Percentiles rank a stretch among this genome's conserved stretches.
These are phyloP conservation scores for Colletotrichum destructivum DNA, from an alignment of 2,329 filamentous ascomycete species.

Conservation along the genomic window DNA sequence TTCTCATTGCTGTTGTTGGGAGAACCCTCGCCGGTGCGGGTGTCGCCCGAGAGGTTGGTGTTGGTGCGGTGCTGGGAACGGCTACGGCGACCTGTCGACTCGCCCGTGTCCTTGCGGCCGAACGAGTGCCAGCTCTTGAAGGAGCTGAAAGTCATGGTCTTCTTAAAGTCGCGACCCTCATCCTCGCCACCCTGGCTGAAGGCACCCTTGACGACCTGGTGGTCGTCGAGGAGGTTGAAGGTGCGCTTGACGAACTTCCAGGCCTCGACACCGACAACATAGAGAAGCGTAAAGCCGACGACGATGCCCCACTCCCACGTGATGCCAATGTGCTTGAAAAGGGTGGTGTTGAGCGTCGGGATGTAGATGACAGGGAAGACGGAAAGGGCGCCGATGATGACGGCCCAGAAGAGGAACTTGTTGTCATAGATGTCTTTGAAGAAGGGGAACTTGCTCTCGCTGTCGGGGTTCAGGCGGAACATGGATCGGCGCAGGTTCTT, in stretches of 20 bases:
- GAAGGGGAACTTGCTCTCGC: constrained; percentile 65
- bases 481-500: constrained; percentile 80
- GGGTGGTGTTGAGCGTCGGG: constrained; percentile 76
- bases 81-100: constrained; percentile 47
- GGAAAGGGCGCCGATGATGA: constrained; percentile 71
- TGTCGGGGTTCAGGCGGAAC: constrained; percentile 75
- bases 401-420: constrained; percentile 79
- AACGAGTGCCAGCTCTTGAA: constrained; percentile 64
- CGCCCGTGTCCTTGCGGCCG: constrained; percentile 58
- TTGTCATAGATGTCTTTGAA: constrained; percentile 78
- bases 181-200: constrained; percentile 69
- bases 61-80: constrained; percentile 38
- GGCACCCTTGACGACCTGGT: constrained; percentile 63
- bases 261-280: constrained; percentile 76
- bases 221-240: constrained; percentile 67
- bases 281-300: constrained; percentile 74
- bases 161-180: constrained; percentile 56
- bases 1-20: constrained; percentile 35
- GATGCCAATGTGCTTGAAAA: constrained; percentile 81
- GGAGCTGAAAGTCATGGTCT: constrained; percentile 67
- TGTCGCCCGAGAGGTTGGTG: constrained; percentile 42
- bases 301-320: constrained; percentile 83
- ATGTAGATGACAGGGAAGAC: constrained; percentile 82
- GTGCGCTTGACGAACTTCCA: constrained; percentile 81
- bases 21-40: constrained; percentile 36